Conservation (phyloP, 345 rosid species). For the Pugionium dolabratum region DNA sequence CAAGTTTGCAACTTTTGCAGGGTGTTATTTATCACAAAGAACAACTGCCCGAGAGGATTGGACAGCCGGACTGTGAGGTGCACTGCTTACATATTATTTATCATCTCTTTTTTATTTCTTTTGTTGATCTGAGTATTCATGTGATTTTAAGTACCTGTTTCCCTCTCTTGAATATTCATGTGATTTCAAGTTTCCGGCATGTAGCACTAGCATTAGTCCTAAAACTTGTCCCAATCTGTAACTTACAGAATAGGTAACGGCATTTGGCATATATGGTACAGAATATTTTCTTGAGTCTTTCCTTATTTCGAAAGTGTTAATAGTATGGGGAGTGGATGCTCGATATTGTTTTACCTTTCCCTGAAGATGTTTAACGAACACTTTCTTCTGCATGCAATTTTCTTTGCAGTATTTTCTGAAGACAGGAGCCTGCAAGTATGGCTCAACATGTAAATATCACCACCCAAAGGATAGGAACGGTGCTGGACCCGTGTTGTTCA, state of each 20-base stretch:
- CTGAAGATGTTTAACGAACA: slow-evolving; percentile 4
- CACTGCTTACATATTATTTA: slow-evolving; percentile 4
- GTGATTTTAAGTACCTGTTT: background rate
- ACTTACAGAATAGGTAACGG: background rate
- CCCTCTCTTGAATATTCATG: slow-evolving; percentile 1
- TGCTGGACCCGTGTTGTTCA: slow-evolving; percentile 74
- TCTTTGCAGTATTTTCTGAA: slow-evolving; percentile 64
- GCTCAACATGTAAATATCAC: slow-evolving; percentile 79
- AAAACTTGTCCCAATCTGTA: background rate
- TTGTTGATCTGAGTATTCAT: background rate
- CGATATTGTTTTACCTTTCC: background rate
- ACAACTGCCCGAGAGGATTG: slow-evolving; percentile 69
- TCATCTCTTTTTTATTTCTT: slow-evolving; percentile 9
- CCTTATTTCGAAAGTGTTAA: slow-evolving; percentile 11
- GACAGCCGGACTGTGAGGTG: slow-evolving; percentile 84
- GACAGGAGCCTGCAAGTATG: slow-evolving; percentile 90
- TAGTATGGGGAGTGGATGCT: slow-evolving; percentile 19
- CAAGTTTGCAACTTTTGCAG: slow-evolving; percentile 38
- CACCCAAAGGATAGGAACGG: slow-evolving; percentile 90
- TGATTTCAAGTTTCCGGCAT: background rate
- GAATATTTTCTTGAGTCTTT: slow-evolving; percentile 11
- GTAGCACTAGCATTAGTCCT: background rate
- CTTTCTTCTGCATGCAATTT: slow-evolving; percentile 18
- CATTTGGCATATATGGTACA: slow-evolving; percentile 2
- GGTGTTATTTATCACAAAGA: slow-evolving; percentile 50